phyloP scores from a whole-genome alignment of 768 basidiomycete species.

The Termitomyces sp. region DNA sequence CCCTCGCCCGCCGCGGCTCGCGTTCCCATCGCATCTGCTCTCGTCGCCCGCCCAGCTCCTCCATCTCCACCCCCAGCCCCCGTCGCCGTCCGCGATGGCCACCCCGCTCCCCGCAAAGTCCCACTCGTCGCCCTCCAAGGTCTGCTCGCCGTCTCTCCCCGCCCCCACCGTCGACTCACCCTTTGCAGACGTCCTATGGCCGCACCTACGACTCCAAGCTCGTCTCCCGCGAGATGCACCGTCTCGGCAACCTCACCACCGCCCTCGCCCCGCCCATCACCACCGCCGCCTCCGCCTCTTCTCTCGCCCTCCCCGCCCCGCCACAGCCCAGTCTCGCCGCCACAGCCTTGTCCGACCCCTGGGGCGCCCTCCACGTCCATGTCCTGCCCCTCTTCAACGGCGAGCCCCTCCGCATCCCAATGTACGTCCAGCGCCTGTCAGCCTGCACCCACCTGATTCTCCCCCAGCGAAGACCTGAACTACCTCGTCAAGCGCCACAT shows the following conservation, averaged over 20 bases:
- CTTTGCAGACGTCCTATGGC: conserved; percentile 49
- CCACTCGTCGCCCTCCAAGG: conserved; percentile 55
- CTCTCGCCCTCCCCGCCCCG: conserved; percentile 42
- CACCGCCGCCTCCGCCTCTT: conserved; percentile 48
- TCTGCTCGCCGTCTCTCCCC: conserved; percentile 2
- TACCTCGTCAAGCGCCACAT: conserved; percentile 78
- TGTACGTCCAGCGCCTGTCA: conserved; percentile 46
- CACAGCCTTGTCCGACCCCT: conserved; percentile 62
- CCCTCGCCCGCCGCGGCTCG: background rate
- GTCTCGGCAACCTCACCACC: conserved; percentile 62
- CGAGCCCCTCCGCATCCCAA: conserved; percentile 79
- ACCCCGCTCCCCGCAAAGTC: conserved; percentile 36
- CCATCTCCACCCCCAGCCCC: conserved; percentile 17
- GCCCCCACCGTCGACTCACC: background rate
- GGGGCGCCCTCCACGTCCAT: conserved; percentile 82
- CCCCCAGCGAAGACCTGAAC: conserved; percentile 81
- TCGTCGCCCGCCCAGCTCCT: background rate
- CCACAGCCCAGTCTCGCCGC: conserved; percentile 39
- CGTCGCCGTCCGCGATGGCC: conserved; percentile 31
- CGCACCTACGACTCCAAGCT: conserved; percentile 81
- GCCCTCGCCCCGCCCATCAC: conserved; percentile 54
- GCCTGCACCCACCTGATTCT: background rate
- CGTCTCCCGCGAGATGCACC: conserved; percentile 83
- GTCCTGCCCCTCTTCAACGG: conserved; percentile 92
- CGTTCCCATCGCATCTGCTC: background rate